Evolutionary conservation across 2,329 filamentous ascomycete genomes (phyloP), one percentile per base, ranked within the genome.

Genomic region (Dryadomyces quercus-mongolicae): DNA sequence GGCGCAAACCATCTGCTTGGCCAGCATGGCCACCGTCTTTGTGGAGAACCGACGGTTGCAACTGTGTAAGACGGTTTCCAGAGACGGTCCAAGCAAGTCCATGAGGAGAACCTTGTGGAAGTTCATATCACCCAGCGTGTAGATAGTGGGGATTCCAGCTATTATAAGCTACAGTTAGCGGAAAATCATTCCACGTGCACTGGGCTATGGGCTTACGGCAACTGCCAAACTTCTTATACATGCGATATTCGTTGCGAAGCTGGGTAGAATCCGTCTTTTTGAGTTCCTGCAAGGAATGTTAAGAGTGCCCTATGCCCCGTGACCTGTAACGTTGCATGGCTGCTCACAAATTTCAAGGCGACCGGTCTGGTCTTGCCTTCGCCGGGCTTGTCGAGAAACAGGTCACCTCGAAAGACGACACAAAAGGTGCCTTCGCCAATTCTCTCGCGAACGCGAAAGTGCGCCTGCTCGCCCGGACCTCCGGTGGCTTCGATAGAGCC

Each of bases 361-460:
- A 60, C 55, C 0, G 22, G 34, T 20, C 46, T 51, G 16, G 16
- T 36, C 15, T 10, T 5, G 2, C 46, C 38, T 8, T 47, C 16
- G 5, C 20, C 38, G 15, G 25, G 13, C 12, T 25, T 31, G 1
- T 18, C 22, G 0, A 49, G 15, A 13, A 54, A 31, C 38, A 59
- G 31, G 18, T 56, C 49, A 44, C 55, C 59, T 7, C 52, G 52
- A 34, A 55, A 60, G 13, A 60, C 59, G 16, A 58, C 59, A 13
- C 59, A 59, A 22, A 60, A 60, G 9, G 59, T 58, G 55, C 59
- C 59, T n/a, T 55, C 46, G 42, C 59, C 59, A 21, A 59, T 36
- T 8, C 56, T 45, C 38, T 59, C 55, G 38, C 20, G 18, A 20
- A 60, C 47, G 13, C 55, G 55, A 31, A 59, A 49, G 16, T 46